These are phyloP conservation scores for Gentiana straminea DNA, from an alignment of 257 asterid species.

Conservation along the genomic window DNA sequence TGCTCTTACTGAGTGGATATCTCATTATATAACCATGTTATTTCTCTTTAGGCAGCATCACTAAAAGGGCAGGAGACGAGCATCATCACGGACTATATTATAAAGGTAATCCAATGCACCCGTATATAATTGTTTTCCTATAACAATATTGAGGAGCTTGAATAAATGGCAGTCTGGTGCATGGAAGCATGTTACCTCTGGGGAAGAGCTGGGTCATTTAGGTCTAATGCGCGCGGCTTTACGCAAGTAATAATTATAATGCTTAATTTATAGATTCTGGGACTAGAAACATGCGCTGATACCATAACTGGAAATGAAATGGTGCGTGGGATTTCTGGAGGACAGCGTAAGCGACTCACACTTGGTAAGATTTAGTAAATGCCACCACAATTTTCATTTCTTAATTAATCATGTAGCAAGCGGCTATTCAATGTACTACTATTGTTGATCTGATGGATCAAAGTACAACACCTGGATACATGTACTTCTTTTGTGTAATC, in stretches of 20 bases:
- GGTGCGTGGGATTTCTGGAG: conserved; percentile 94
- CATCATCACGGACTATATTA: conserved; percentile 43
- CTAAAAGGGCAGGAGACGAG: conserved; percentile 76
- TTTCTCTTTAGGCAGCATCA: conserved; percentile 41
- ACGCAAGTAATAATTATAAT: not conserved
- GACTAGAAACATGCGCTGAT: conserved; percentile 59
- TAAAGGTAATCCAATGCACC: not conserved
- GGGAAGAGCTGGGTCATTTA: not conserved
- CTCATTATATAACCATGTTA: not conserved
- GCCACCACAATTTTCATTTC: too few species aligned
- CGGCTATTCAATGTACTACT: not conserved
- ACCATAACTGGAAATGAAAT: conserved; percentile 91
- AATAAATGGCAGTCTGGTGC: not conserved
- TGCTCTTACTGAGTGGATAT: not conserved
- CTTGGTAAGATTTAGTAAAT: conserved; percentile 32
- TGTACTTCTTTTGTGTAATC: too few species aligned
- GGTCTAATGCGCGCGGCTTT: not conserved
- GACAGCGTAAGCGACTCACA: conserved; percentile 85
- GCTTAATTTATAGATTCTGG: conserved; percentile 12
- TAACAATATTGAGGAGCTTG: not conserved
- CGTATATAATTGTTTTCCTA: too few species aligned
- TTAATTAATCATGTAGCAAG: too few species aligned
- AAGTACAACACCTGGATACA: too few species aligned
- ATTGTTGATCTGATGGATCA: too few species aligned
- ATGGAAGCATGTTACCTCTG: not conserved